These are phyloP conservation scores for Chaetomium fimeti DNA, from an alignment of 495 filamentous ascomycete genomes.

Conservation along the genomic window DNA sequence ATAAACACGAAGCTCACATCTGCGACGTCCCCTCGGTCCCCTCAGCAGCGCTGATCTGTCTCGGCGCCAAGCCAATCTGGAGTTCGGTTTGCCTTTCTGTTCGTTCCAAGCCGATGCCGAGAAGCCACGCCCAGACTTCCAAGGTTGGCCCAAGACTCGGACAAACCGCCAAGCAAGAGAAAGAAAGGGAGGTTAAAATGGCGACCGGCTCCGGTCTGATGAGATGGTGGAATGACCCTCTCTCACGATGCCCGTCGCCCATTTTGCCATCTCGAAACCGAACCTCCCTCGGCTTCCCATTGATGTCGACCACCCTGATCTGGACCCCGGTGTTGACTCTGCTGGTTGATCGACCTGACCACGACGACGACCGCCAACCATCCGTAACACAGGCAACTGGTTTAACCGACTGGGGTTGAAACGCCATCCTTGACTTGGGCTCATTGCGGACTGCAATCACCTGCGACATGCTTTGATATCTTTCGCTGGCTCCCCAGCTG, in stretches of 20 bases:
- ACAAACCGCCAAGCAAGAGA: constrained; percentile 14
- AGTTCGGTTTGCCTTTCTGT: constrained; percentile 4
- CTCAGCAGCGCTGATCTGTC: constrained; percentile 21
- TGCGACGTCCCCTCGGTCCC: not conserved
- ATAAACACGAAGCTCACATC: not conserved
- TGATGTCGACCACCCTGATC: too few relatives aligned
- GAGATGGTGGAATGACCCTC: not conserved
- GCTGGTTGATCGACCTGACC: not conserved
- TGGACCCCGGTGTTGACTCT: too few relatives aligned
- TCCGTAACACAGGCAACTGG: too few relatives aligned
- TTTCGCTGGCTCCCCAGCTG: not conserved
- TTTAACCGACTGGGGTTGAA: not conserved
- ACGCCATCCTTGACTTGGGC: not conserved
- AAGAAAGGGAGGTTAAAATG: constrained; percentile 20
- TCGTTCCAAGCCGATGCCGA: constrained; percentile 14
- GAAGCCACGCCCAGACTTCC: constrained; percentile 18
- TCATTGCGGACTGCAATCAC: not conserved
- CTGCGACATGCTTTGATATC: constrained; percentile 20
- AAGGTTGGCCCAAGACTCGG: constrained; percentile 10
- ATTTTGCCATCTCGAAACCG: not conserved
- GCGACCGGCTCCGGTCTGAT: constrained; percentile 1
- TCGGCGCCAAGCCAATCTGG: constrained; percentile 22
- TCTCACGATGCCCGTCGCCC: not conserved
- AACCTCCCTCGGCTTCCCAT: too few relatives aligned
- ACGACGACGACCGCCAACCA: too few relatives aligned